Base-by-base conservation (phyloP, 371 early-diverging fungal species). In the Rhizopus delemar region DNA sequence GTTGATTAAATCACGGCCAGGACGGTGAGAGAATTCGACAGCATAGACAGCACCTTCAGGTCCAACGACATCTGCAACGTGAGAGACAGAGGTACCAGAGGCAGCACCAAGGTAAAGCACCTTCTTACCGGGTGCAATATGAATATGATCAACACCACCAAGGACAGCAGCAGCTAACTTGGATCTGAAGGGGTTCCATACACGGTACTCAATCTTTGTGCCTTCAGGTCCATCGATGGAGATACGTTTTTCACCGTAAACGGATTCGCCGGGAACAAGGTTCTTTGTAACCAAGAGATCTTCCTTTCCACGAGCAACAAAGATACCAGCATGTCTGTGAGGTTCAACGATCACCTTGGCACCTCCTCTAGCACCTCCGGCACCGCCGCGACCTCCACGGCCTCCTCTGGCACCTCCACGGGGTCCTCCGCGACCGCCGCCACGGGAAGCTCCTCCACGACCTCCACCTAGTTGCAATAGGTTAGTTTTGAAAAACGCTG, bases 161-260 rank as follows among this genome's bases (percentile, higher is more conserved):
- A 99, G 86, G 58, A 99, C 93, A 75, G 98, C 99, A 65, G 99
- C 99, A 59, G 99, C 99, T 43, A 99, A 78, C 91, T 99, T 99
- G 70, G 96, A 96, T 80, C 99, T 91, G 93, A 98, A 99, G 58
- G 98, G 99, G 84, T 99, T 99, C 99, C 99, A 99, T 53, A 98
- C 97, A 70, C 99, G 90, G 84, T 99, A 99, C 86, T 99, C 99
- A 51, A 91, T 89, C 87, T 99, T 99, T 74, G 93, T 88, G 46
- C 96, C 93, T 53, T 99, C 98, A 53, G 89, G 81, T 59, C 93
- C 94, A 67, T 95, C 97, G 31, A 97, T 93, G 29, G 93, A 85
- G 70, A 99, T 94, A 71, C 99, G 89, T 89, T 99, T 99, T 83
- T 99, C 99, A 57, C 97, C 97, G 74, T 99, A 99, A 46, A 99